These are phyloP conservation scores for Sclerotinia subarctica DNA, from an alignment of 2,329 filamentous ascomycete species.

Conservation along the genomic window DNA sequence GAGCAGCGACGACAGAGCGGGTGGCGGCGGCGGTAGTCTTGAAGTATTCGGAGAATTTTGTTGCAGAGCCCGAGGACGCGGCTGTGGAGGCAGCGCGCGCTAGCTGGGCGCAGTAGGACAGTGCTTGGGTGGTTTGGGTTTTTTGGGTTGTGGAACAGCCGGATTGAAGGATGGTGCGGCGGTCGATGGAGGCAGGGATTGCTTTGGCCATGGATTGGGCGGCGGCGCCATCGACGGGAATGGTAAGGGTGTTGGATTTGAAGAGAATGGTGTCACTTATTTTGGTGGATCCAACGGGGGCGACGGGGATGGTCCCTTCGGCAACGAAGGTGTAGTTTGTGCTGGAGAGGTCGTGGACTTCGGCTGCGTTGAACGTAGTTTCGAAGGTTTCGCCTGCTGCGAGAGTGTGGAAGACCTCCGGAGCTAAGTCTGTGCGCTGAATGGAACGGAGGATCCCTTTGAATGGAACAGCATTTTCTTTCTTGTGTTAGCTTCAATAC, in stretches of 20 bases:
- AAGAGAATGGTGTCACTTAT: constrained; percentile 56
- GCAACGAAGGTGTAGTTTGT: constrained; percentile 57
- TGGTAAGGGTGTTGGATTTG: constrained; percentile 55
- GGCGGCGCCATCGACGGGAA: constrained; percentile 54
- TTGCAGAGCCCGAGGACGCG: constrained; percentile 47
- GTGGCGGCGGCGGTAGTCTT: constrained; percentile 50
- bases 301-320: constrained; percentile 54
- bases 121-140: constrained; percentile 40
- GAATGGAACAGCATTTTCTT: constrained; percentile 14
- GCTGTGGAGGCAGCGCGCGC: constrained; percentile 52
- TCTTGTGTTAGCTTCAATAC: background rate
- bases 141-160: constrained; percentile 52
- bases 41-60: constrained; percentile 61
- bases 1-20: constrained; percentile 49
- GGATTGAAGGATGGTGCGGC: constrained; percentile 51
- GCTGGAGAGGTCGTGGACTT: constrained; percentile 44
- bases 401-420: constrained; percentile 43
- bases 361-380: constrained; percentile 45
- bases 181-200: constrained; percentile 43
- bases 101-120: constrained; percentile 53
- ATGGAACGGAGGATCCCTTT: constrained; percentile 39
- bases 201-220: constrained; percentile 43
- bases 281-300: constrained; percentile 49
- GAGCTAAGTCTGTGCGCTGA: constrained; percentile 38
- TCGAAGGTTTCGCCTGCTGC: constrained; percentile 43